Base-by-base conservation (phyloP, 1,284 basidiomycete species). In the Heterobasidion irregulare region DNA sequence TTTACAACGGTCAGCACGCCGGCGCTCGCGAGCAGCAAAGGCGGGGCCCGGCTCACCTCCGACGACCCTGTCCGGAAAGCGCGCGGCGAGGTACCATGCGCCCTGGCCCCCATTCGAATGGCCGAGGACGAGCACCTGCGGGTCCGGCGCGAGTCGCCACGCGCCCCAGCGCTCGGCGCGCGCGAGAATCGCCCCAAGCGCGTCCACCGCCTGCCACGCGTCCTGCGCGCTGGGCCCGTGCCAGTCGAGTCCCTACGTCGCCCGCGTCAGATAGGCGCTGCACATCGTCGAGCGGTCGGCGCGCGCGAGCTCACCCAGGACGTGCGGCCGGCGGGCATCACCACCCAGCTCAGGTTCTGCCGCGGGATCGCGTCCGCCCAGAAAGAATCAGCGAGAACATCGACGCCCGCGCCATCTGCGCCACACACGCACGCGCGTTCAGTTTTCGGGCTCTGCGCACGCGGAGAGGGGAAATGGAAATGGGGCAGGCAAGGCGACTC, bases 81-180 rank as follows among this genome's bases (percentile, higher is more conserved):
- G 76, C 26, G 82, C 78, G 1, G 88, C 82, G 6, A 87, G 65
- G 65, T 92, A 85, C 89, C 92, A 94, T 2, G 86, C 76, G 0
- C 94, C 94, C 69, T 96, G 94, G 2, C 93, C 94, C 8, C 94
- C 94, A 66, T 97, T 97, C 2, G 92, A 95, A 65, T 97, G 94
- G 0, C 94, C 94, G 48, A 94, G 72, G 7, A 94, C 64, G 9
- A 90, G 67, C 0, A 84, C 78, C 34, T 72, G 73, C 1, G 74
- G 70, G 7, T 76, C 64, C 1, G 64, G 34, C 19, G 64, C 58
- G 2, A 79, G 68, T 8, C 61, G 58, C 74, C 78, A 82, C 10
- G 63, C 55, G 49, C 67, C 67, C 77, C 79, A 83, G 13, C 63
- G 58, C 1, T 64, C 59, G 15, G 54, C 18, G 59, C 56, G 34